Evolutionary conservation across 768 basidiomycete genomes (phyloP), one percentile per base, ranked within the genome.

Genomic region (Panellus pusillus): DNA sequence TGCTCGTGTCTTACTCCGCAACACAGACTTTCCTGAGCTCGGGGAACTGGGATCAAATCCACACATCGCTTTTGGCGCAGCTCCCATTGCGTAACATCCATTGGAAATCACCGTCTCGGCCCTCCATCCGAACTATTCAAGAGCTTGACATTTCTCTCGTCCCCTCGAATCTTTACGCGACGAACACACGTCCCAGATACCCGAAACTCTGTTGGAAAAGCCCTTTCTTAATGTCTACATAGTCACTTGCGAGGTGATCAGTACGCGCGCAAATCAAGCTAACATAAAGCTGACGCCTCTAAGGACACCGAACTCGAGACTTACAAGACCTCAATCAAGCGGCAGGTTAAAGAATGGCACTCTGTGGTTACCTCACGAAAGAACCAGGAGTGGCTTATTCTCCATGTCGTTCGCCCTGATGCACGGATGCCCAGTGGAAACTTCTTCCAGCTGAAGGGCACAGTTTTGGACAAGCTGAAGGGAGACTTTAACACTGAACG

Each of bases 331-430:
- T 78, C 80, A 0, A 79, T 89, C 17, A 88, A 86, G 65, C 89
- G 86, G 58, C 91, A 96, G 67, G 89, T 98, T 60, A 90, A 91
- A 62, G 93, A 98, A 55, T 99, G 97, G 97, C 87, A 91, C 54
- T 74, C 76, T 2, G 67, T 77, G 2, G 73, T 93, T 35, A 70
- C 76, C 20, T 71, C 82, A 41, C 78, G 86, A 59, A 93, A 86
- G 71, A 85, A 90, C 63, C 92, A 94, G 67, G 96, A 97, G 71
- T 97, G 95, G 90, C 73, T 98, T 50, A 88, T 98, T 55, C 75
- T 96, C 7, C 89, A 97, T 61, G 81, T 98, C 44, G 82, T 92
- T 42, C 80, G 84, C 39, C 84, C 89, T 13, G 89, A 92, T 65
- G 70, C 78, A 15, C 81, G 82, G 62, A 72, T 77, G 11, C 72